phyloP scores from a whole-genome alignment of 2,329 filamentous ascomycete genomes.

The Aspergillus proliferans region DNA sequence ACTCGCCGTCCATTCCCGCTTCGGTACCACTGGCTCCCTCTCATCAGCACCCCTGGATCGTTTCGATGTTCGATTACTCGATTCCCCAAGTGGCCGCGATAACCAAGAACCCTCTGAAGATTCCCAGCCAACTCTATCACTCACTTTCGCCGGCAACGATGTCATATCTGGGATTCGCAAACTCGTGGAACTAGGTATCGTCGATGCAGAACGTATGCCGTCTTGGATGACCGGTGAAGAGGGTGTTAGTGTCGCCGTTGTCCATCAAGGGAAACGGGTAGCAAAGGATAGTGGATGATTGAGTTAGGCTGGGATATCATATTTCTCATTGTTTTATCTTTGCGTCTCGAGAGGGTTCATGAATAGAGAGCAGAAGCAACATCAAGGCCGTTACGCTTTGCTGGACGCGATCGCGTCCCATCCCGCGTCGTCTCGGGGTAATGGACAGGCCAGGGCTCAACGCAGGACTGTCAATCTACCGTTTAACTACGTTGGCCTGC shows the following conservation, averaged over 20 bases:
- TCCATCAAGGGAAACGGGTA: slow-evolving; percentile 52
- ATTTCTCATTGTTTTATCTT: not conserved
- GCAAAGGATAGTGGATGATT: slow-evolving; percentile 13
- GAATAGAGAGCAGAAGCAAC: too few species aligned
- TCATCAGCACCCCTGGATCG: slow-evolving; percentile 38
- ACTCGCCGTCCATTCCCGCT: slow-evolving; percentile 60
- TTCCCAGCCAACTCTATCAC: slow-evolving; percentile 23
- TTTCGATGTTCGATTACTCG: slow-evolving; percentile 46
- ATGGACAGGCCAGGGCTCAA: too few species aligned
- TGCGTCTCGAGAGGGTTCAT: too few species aligned
- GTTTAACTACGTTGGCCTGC: too few species aligned
- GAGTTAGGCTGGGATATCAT: not conserved
- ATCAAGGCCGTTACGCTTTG: too few species aligned
- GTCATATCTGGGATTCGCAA: slow-evolving; percentile 75
- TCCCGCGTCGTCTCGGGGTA: too few species aligned
- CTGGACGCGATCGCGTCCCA: too few species aligned
- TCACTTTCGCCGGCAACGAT: slow-evolving; percentile 69
- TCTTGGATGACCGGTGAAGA: slow-evolving; percentile 90
- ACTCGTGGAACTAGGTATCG: slow-evolving; percentile 64
- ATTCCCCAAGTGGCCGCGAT: slow-evolving; percentile 19
- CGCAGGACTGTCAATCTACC: too few species aligned
- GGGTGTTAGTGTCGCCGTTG: slow-evolving; percentile 65
- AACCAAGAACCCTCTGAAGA: slow-evolving; percentile 5
- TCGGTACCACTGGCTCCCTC: slow-evolving; percentile 54
- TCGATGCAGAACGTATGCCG: slow-evolving; percentile 74